phyloP scores from a whole-genome alignment of 805 yeast genomes.

The Lipomyces kockii region DNA sequence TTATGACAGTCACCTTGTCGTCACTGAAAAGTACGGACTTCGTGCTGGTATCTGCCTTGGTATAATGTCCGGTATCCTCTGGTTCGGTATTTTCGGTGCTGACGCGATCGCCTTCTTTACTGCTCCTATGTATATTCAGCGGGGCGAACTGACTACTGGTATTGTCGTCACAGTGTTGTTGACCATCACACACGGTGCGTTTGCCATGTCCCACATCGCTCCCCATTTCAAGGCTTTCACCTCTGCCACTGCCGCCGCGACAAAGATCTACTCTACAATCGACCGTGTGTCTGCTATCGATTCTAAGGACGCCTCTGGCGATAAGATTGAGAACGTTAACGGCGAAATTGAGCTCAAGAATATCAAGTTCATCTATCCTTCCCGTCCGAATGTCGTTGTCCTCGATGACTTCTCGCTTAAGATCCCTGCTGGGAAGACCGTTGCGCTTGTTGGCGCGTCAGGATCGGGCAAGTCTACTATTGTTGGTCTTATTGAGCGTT shows the following conservation, averaged over 20 bases:
- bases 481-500: constrained; percentile 80
- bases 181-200: constrained; percentile 51
- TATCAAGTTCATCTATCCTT: constrained; percentile 86
- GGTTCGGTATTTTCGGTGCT: constrained; percentile 37
- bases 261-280: constrained; percentile 49
- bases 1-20: constrained; percentile 43
- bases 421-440: constrained; percentile 86
- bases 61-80: constrained; percentile 42
- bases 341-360: constrained; percentile 83
- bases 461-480: constrained; percentile 96
- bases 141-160: constrained; percentile 36
- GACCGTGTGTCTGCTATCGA: constrained; percentile 49
- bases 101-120: constrained; percentile 42
- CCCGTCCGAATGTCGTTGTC: constrained; percentile 77
- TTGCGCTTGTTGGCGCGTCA: constrained; percentile 94
- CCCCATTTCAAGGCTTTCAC: constrained; percentile 48
- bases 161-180: constrained; percentile 39
- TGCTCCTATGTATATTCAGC: constrained; percentile 38
- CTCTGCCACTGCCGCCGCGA: constrained; percentile 48
- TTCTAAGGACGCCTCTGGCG: constrained; percentile 38
- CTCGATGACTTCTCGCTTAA: constrained; percentile 74
- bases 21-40: constrained; percentile 38
- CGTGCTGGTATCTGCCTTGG: constrained; percentile 34
- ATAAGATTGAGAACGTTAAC: constrained; percentile 37
- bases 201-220: constrained; percentile 49